Evolutionary conservation across 2,329 filamentous ascomycete species (phyloP), one percentile per base, ranked within the genome.

Genomic region (Fusarium globosum): DNA sequence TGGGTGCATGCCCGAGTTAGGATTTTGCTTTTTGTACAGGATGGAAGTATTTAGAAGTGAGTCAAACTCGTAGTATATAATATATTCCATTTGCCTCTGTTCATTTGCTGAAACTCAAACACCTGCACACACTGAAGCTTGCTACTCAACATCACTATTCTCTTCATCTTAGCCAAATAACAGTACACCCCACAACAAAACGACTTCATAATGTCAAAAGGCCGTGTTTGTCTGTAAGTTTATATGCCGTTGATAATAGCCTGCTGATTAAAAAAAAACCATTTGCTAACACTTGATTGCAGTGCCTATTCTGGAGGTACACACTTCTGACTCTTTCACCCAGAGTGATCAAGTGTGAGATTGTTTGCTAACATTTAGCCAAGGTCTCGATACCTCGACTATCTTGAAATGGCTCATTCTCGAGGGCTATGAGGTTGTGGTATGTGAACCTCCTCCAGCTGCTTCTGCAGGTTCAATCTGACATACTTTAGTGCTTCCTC

Each of bases 381-480:
- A 66, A 70, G 83, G 83, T 55, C 81, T 85, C 23, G 83, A 85
- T 68, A 85, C 84, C 58, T 82, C 80, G 33, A 82, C 80, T 11
- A 86, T 86, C 65, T 77, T 72, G 28, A 72, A 69, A 68, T 86
- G 81, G 81, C 80, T 86, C 20, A 79, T 78, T 14, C 64, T 85
- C 48, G 73, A 82, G 21, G 73, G 69, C 11, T 75, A 75, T 26
- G 48, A 71, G 28, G 73, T 77, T 49, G 69, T 75, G 49, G 61
- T 62, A 59, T 57, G 66, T 48, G 42, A 52, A 4, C 11, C 35
- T 18, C 15, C 42, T 21, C 15, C 16, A 11, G n/a, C 12, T 26
- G 12, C 51, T 35, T 38, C 2, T 30, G 14, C 21, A 21, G 49
- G 11, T 21, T 26, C n/a, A 49, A 18, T 12, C 60, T 69, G 26